Conservation (phyloP, 169 alveolate genomes). For the Eimeria tenella region DNA sequence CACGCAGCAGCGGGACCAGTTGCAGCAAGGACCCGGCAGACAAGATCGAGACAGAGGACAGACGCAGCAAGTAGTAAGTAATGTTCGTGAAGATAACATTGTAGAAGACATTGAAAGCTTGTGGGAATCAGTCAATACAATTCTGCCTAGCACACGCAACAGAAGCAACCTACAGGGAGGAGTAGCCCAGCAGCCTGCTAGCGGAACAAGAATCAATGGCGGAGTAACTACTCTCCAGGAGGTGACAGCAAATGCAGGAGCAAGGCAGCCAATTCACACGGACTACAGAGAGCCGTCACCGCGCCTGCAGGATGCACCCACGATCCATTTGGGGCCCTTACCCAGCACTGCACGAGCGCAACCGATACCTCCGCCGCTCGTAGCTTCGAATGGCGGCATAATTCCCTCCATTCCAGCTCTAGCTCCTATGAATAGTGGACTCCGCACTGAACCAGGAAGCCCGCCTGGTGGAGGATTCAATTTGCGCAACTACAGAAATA, state of each 20-base stretch:
- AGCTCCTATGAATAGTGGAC: not conserved
- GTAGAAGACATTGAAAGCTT: not conserved
- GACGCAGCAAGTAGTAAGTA: not conserved
- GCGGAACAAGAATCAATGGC: not conserved
- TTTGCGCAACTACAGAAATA: not conserved
- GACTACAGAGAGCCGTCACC: not conserved
- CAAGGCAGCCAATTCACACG: not conserved
- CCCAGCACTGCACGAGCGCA: no score
- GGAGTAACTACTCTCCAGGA: not conserved
- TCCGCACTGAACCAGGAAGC: no score
- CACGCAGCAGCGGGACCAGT: constrained; percentile 4
- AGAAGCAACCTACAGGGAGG: not conserved
- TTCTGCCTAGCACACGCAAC: not conserved
- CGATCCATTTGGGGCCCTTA: no score
- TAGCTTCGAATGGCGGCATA: not conserved
- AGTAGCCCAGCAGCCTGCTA: not conserved
- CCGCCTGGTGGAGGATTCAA: not conserved
- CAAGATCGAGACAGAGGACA: not conserved
- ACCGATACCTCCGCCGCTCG: not conserved
- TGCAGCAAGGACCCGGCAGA: not conserved
- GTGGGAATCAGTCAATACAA: not conserved
- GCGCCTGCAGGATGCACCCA: not conserved
- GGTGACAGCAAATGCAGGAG: no score
- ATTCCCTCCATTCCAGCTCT: not conserved
- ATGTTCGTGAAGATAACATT: not conserved